These are phyloP conservation scores for Physcomitrium patens DNA, from an alignment of 225 moss, liverwort and hornwort genomes.

Conservation along the genomic window DNA sequence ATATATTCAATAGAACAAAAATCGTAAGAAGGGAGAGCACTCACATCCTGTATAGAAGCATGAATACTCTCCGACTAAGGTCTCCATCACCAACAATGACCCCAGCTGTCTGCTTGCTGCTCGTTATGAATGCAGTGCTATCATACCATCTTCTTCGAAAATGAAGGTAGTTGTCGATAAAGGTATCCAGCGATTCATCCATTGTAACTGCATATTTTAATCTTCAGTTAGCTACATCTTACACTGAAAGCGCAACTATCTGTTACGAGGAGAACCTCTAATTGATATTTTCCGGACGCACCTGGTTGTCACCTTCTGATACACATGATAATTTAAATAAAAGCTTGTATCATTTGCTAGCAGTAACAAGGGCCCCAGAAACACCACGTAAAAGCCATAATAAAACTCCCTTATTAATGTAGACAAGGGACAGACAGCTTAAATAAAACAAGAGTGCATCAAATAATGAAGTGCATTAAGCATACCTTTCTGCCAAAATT, in stretches of 20 bases:
- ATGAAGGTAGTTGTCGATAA: constrained; percentile 91
- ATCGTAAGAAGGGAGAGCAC: constrained; percentile 11
- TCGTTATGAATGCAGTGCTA: constrained; percentile 38
- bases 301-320: neutral
- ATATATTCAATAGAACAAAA: neutral
- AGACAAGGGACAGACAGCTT: neutral
- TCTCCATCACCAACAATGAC: constrained; percentile 93
- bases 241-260: constrained; percentile 18
- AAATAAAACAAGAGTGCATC: neutral
- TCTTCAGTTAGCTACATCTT: constrained; percentile 20
- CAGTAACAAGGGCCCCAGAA: neutral
- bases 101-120: constrained; percentile 55
- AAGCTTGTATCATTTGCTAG: neutral
- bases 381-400: neutral
- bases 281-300: neutral
- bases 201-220: constrained; percentile 60
- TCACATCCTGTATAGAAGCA: constrained; percentile 94
- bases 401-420: neutral
- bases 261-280: constrained; percentile 16
- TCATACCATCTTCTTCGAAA: constrained; percentile 97
- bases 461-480: neutral
- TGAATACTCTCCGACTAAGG: constrained; percentile 84
- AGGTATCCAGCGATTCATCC: constrained; percentile 81
- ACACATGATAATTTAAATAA: neutral
- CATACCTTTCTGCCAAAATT: constrained; percentile 90